phyloP scores from a whole-genome alignment of 805 yeast genomes.

The Yamadazyma sp. region DNA sequence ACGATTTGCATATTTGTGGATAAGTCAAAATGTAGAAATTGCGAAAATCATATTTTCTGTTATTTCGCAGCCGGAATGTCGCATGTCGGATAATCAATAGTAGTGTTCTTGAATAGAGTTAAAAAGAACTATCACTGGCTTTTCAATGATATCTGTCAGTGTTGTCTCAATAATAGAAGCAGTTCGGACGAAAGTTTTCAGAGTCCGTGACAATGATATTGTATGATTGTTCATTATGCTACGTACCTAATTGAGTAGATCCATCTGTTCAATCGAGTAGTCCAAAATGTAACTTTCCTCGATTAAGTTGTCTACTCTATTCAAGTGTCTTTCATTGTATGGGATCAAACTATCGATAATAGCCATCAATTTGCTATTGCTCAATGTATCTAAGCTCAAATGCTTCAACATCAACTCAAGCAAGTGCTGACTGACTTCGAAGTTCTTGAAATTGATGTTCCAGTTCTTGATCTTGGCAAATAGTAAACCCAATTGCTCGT shows the following conservation, averaged over 20 bases:
- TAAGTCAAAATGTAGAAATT: no score
- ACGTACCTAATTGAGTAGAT: constrained; percentile 21
- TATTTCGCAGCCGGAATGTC: constrained; percentile 7
- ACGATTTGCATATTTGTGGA: no score
- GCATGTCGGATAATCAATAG: constrained; percentile 4
- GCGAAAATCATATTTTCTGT: no score
- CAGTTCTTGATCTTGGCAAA: constrained; percentile 86
- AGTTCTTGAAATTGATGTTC: constrained; percentile 86
- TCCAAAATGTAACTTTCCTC: constrained; percentile 87
- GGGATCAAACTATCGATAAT: constrained; percentile 79
- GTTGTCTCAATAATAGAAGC: no score
- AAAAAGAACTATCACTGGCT: no score
- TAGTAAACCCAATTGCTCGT: constrained; percentile 58
- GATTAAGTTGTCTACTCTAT: constrained; percentile 71
- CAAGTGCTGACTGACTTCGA: constrained; percentile 76
- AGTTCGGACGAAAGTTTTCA: no score
- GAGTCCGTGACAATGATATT: no score
- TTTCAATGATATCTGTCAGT: no score
- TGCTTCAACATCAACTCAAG: constrained; percentile 61
- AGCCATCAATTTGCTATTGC: constrained; percentile 64
- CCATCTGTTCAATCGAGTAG: constrained; percentile 79
- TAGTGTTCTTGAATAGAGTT: no score
- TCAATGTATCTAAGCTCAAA: constrained; percentile 54
- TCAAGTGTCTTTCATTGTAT: constrained; percentile 82
- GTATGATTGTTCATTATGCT: constrained; percentile 1